These are phyloP conservation scores for Biancaea sappan DNA, from an alignment of 306 rosid genomes.

Conservation along the genomic window DNA sequence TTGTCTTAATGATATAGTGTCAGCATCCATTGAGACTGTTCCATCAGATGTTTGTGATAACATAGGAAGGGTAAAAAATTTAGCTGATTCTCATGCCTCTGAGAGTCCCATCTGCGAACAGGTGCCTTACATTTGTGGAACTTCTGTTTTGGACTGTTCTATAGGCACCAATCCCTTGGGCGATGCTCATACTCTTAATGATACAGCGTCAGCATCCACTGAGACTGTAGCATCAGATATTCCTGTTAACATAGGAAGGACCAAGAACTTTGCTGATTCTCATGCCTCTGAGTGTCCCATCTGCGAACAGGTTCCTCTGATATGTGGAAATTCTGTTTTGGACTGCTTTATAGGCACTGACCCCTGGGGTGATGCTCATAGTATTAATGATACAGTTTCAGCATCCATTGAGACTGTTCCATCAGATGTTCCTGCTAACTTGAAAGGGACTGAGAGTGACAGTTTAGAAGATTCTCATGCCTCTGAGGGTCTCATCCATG, in stretches of 20 bases:
- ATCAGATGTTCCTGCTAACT: background rate
- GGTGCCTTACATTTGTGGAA: constrained; percentile 35
- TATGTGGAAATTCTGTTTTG: constrained; percentile 32
- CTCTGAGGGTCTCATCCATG: constrained; percentile 23
- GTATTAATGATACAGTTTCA: constrained; percentile 37
- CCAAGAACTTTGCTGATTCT: constrained; percentile 22
- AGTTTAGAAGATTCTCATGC: constrained; percentile 31
- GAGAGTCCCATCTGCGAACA: constrained; percentile 24
- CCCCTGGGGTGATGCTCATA: constrained; percentile 10
- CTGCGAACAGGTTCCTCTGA: constrained; percentile 41
- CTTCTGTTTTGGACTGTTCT: constrained; percentile 44
- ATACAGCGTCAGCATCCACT: constrained; percentile 42
- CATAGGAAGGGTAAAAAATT: constrained; percentile 11
- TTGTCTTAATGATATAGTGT: constrained; percentile 35
- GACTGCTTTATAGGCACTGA: constrained; percentile 39
- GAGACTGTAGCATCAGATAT: constrained; percentile 17
- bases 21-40: constrained; percentile 36
- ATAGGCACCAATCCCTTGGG: constrained; percentile 23
- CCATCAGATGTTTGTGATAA: constrained; percentile 31
- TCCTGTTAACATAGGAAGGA: constrained; percentile 29
- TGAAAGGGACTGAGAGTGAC: background rate
- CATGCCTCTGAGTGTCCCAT: constrained; percentile 31
- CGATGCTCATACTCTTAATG: constrained; percentile 31
- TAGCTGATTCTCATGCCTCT: constrained; percentile 32
- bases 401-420: constrained; percentile 32